These are phyloP conservation scores for Vitis rupestris DNA, from an alignment of 164 flowering plant genomes.

Conservation along the genomic window DNA sequence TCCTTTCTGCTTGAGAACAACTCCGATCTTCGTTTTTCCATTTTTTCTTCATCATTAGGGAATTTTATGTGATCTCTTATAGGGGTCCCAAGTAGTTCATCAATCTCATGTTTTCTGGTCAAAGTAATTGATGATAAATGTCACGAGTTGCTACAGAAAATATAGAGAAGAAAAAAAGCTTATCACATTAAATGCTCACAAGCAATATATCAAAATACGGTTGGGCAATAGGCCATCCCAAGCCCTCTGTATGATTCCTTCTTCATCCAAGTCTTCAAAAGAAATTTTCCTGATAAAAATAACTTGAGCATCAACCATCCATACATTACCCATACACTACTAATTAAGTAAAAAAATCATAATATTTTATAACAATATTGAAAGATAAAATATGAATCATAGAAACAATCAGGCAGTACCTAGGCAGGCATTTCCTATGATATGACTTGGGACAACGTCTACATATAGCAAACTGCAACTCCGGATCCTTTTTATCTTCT, in stretches of 20 bases:
- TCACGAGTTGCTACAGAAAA: not conserved
- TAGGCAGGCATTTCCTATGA: slow-evolving; percentile 87
- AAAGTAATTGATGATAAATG: not conserved
- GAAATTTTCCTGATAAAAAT: slow-evolving; percentile 48
- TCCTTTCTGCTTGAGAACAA: not conserved
- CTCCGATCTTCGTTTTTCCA: slow-evolving; percentile 8
- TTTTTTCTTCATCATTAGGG: slow-evolving; percentile 26
- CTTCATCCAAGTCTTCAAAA: slow-evolving; percentile 36
- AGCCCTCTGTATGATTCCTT: slow-evolving; percentile 49
- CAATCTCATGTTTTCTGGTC: slow-evolving; percentile 58
- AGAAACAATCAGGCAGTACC: slow-evolving; percentile 35
- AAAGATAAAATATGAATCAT: not conserved
- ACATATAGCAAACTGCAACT: slow-evolving; percentile 78
- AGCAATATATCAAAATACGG: slow-evolving; percentile 76
- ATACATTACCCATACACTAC: not conserved
- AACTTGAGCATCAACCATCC: slow-evolving; percentile 1
- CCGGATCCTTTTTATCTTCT: slow-evolving; percentile 47
- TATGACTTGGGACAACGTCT: slow-evolving; percentile 90
- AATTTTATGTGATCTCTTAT: slow-evolving; percentile 48
- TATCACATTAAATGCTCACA: slow-evolving; percentile 41
- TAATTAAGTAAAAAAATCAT: not conserved
- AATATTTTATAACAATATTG: not conserved
- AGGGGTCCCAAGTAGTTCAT: slow-evolving; percentile 47
- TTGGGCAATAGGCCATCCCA: slow-evolving; percentile 71
- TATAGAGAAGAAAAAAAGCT: slow-evolving; percentile 4